A percentile compares a stretch with the other conserved stretches of the same genome.
phyloP scores from a whole-genome alignment of 345 rosid genomes.

The Gossypium arboreum region DNA sequence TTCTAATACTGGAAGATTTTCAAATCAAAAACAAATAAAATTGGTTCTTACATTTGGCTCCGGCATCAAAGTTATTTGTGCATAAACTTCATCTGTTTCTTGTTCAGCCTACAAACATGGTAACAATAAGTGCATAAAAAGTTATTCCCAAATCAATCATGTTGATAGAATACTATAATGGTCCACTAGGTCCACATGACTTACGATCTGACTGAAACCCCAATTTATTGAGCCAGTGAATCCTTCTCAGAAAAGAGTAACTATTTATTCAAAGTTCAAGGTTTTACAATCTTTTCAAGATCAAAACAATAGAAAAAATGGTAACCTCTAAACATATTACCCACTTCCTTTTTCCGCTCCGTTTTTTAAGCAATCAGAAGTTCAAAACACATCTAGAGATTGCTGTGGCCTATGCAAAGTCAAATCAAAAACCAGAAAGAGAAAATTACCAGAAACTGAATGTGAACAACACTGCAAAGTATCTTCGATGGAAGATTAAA shows the following conservation, averaged over 20 bases:
- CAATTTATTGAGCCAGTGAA: background rate
- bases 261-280: background rate
- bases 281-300: background rate
- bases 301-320: background rate
- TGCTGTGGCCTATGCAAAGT: background rate
- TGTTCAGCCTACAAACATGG: constrained; percentile 69
- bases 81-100: constrained; percentile 96
- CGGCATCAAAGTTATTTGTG: constrained; percentile 79
- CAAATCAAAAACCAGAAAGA: background rate
- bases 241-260: background rate
- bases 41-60: constrained; percentile 48
- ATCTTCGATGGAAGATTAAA: constrained; percentile 73
- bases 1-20: background rate
- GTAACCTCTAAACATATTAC: background rate
- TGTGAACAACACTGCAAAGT: constrained; percentile 72
- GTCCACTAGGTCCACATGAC: background rate
- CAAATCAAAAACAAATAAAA: constrained; percentile 14
- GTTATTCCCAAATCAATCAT: constrained; percentile 11
- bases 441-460: constrained; percentile 57
- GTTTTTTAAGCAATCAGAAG: constrained; percentile 14
- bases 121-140: background rate
- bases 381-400: background rate
- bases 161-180: constrained; percentile 7
- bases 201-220: background rate
- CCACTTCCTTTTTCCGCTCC: background rate